Percentiles rank a stretch among this genome's conserved stretches.
Evolutionary conservation across 768 basidiomycete genomes (phyloP).

Genomic region (Tephrocybe sp.): DNA sequence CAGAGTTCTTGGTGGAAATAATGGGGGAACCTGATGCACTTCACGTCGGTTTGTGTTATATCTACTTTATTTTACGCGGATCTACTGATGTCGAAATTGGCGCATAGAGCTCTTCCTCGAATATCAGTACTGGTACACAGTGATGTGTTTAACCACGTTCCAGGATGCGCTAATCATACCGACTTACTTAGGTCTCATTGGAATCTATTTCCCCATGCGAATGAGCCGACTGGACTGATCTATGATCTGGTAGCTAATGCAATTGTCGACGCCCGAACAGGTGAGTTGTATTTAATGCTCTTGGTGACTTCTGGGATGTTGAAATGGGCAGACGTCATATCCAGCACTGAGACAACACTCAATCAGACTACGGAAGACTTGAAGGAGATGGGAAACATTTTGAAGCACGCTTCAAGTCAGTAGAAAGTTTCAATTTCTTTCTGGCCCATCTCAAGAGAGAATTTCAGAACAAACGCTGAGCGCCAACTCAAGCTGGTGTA

Average conservation of each 20-base stretch:
- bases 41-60: not conserved
- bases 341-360: conserved; percentile 1
- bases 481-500: conserved; percentile 5
- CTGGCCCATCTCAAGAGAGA: not conserved
- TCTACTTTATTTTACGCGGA: not conserved
- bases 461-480: not conserved
- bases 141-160: too few relatives aligned
- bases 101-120: conserved; percentile 6
- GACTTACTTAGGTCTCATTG: not conserved
- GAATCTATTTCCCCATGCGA: conserved; percentile 3
- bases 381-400: conserved; percentile 6
- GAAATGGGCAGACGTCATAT: conserved; percentile 1
- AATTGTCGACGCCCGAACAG: conserved; percentile 7
- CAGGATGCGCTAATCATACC: too few relatives aligned
- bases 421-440: not conserved
- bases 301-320: not conserved
- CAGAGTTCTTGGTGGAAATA: not conserved
- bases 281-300: not conserved
- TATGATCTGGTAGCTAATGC: not conserved
- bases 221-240: not conserved
- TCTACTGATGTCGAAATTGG: not conserved
- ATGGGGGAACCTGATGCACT: not conserved
- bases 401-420: conserved; percentile 5
- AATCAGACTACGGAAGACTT: conserved; percentile 6
- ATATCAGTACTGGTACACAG: conserved; percentile 8